Percentiles rank a stretch among this genome's conserved stretches.
These are phyloP conservation scores for Ophiostoma montium DNA, from an alignment of 2,329 filamentous ascomycete genomes.

Conservation along the genomic window DNA sequence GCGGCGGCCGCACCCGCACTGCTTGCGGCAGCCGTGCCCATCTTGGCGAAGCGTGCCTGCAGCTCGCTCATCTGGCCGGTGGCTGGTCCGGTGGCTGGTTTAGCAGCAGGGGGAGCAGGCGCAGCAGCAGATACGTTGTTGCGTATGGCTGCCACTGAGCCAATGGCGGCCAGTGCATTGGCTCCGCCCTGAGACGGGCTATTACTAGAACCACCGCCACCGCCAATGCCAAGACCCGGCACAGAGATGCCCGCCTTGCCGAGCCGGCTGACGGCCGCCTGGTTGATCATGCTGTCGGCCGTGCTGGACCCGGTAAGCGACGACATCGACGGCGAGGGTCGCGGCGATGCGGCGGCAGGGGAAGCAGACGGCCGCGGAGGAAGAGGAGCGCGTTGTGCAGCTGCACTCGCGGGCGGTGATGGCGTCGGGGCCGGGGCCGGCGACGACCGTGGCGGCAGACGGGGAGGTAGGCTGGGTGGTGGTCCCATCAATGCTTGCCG, in stretches of 20 bases:
- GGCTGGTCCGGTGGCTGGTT: conserved; percentile 3
- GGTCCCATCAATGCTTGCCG: too few species aligned
- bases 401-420: background rate
- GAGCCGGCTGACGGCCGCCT: conserved; percentile 50
- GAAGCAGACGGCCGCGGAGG: conserved; percentile 2
- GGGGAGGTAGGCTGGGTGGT: conserved; percentile 8
- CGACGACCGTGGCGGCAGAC: conserved; percentile 14
- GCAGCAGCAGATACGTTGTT: too few species aligned
- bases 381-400: conserved; percentile 16
- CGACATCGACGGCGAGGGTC: background rate
- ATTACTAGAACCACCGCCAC: conserved; percentile 10
- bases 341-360: background rate
- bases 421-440: conserved; percentile 1
- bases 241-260: conserved; percentile 65
- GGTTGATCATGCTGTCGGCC: conserved; percentile 24
- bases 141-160: conserved; percentile 3
- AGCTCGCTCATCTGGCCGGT: conserved; percentile 45
- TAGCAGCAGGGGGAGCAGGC: background rate
- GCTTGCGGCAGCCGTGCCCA: conserved; percentile 36
- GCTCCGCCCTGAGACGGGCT: background rate
- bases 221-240: conserved; percentile 59
- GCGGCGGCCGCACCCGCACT: conserved; percentile 34
- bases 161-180: conserved; percentile 6
- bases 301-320: background rate
- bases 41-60: conserved; percentile 49